Evolutionary conservation across 805 yeast species (phyloP).

Genomic region (Yamadazyma akitaensis): DNA sequence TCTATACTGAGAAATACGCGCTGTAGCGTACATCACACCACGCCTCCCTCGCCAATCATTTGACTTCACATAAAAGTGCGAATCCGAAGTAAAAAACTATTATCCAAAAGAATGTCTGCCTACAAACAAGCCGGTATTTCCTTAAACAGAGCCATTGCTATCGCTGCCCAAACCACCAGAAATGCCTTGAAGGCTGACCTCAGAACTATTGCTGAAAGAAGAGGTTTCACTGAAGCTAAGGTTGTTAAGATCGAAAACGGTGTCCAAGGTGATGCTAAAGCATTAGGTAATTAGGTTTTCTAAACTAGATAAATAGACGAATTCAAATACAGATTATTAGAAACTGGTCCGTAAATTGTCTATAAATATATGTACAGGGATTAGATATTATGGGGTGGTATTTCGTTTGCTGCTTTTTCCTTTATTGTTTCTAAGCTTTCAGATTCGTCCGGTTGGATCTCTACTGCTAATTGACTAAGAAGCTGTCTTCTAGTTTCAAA

Average conservation of each 20-base stretch:
- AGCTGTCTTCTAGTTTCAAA: slow-evolving; percentile 27
- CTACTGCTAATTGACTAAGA: slow-evolving; percentile 22
- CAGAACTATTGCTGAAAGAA: slow-evolving; percentile 67
- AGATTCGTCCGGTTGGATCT: slow-evolving; percentile 9
- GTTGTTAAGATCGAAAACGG: slow-evolving; percentile 74
- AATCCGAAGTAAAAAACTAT: slow-evolving; percentile 6
- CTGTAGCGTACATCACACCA: slow-evolving; percentile 7
- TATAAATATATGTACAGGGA: slow-evolving; percentile 6
- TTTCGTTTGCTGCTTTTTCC: slow-evolving; percentile 8
- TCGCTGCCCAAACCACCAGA: slow-evolving; percentile 88
- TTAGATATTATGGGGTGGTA: slow-evolving; percentile 4
- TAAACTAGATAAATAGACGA: neutral
- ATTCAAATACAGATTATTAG: neutral
- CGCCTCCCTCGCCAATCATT: slow-evolving; percentile 10
- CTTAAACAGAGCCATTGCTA: slow-evolving; percentile 83
- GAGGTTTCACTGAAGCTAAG: slow-evolving; percentile 72
- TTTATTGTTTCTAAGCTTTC: slow-evolving; percentile 2
- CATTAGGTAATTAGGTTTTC: slow-evolving; percentile 1
- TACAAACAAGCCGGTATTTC: slow-evolving; percentile 49
- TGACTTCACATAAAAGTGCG: slow-evolving; percentile 3
- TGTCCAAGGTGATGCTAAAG: slow-evolving; percentile 38
- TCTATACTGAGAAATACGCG: no score
- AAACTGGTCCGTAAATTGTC: neutral
- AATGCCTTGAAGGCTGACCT: slow-evolving; percentile 82
- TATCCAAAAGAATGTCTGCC: slow-evolving; percentile 34